Evolutionary conservation across 2,329 filamentous ascomycete genomes (phyloP).

Genomic region (Daldinia eschscholtzii): DNA sequence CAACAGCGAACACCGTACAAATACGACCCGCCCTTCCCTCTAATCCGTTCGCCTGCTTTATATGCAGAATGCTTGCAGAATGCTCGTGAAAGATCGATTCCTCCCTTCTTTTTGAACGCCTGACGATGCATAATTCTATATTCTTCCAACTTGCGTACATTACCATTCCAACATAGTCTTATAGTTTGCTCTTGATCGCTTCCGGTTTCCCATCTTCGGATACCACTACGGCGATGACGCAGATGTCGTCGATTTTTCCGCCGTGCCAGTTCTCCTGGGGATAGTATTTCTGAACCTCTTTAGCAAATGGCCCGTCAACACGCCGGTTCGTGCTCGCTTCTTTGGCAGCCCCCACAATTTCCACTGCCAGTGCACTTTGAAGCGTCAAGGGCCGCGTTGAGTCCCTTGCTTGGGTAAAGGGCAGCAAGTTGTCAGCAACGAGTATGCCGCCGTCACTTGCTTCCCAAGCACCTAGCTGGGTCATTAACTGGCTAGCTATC

Average conservation of each 20-base stretch:
- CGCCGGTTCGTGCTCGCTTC: conserved; percentile 83
- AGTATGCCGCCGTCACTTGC: conserved; percentile 71
- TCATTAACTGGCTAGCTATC: conserved; percentile 83
- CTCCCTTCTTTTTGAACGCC: conserved; percentile 44
- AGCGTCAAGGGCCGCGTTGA: conserved; percentile 63
- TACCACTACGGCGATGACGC: conserved; percentile 83
- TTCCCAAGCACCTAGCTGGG: conserved; percentile 79
- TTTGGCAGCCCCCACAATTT: conserved; percentile 86
- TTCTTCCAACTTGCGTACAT: conserved; percentile 10
- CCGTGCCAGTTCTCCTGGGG: conserved; percentile 89
- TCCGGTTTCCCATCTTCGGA: conserved; percentile 67
- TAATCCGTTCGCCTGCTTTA: conserved; percentile 12
- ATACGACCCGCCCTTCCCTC: background rate
- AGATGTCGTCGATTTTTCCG: conserved; percentile 96
- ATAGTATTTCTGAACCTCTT: conserved; percentile 89
- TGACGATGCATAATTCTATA: conserved; percentile 41
- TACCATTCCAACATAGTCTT: conserved; percentile 11
- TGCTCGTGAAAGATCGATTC: conserved; percentile 16
- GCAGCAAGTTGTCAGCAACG: conserved; percentile 70
- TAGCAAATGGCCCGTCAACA: conserved; percentile 92
- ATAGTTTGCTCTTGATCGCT: conserved; percentile 48
- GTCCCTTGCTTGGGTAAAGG: conserved; percentile 59
- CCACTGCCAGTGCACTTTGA: conserved; percentile 82
- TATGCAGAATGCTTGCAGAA: conserved; percentile 17
- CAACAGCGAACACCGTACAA: conserved; percentile 32